phyloP scores from a whole-genome alignment of 2,329 filamentous ascomycete species.

The Colletotrichum tabaci region DNA sequence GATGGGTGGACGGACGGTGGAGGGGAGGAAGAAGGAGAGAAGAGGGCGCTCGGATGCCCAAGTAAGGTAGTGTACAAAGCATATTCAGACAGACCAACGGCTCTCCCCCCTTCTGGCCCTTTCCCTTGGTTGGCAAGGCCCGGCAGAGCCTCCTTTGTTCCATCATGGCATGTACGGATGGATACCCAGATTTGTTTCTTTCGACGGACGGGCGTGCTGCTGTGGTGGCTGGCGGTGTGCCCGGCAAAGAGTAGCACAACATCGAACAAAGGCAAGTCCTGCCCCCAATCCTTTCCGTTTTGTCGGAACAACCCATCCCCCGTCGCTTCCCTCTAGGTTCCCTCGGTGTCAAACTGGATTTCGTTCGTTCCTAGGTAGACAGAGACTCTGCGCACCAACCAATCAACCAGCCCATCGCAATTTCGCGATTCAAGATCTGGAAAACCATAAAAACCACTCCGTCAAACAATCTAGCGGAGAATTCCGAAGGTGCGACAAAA shows the following conservation, averaged over 20 bases:
- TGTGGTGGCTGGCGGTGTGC: neutral
- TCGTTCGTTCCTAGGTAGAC: too few relatives aligned
- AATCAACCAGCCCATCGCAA: conserved; percentile 31
- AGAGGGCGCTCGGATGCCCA: conserved; percentile 23
- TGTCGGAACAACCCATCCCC: neutral
- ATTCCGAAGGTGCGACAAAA: neutral
- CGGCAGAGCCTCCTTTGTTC: conserved; percentile 35
- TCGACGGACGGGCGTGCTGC: conserved; percentile 1
- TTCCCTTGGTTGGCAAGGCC: neutral
- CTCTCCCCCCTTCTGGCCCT: neutral
- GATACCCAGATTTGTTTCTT: conserved; percentile 7
- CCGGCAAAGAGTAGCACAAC: neutral
- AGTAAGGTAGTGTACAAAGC: neutral
- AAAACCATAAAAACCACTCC: neutral
- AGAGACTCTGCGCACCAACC: too few relatives aligned
- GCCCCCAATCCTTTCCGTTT: neutral
- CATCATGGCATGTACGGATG: conserved; percentile 8
- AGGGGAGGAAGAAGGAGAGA: conserved; percentile 2
- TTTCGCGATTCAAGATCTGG: conserved; percentile 34
- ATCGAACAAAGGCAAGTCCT: neutral
- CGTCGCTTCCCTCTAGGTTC: neutral
- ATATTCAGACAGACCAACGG: neutral
- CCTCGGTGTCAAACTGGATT: conserved; percentile 6
- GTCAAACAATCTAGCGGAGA: neutral
- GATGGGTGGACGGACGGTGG: neutral